Base-by-base conservation (phyloP, 495 filamentous ascomycete genomes). In the Glarea lozoyensis region DNA sequence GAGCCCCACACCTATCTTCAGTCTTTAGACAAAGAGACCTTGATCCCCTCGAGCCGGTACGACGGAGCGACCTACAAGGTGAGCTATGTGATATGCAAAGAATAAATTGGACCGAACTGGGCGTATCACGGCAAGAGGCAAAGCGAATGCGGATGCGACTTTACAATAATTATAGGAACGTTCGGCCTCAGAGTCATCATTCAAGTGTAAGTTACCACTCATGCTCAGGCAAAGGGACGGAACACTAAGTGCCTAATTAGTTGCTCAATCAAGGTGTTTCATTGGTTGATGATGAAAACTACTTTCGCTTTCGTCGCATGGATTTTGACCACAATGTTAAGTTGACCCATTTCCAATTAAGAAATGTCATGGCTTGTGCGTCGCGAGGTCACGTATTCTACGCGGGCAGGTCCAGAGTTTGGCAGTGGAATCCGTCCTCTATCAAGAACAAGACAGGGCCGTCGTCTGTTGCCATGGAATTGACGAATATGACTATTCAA, bases 321-420 rank as follows among this genome's bases (percentile, higher is more conserved):
- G 73, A 83, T 44, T 76, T 83, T 2, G 61, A 66, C 25, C 71
- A 74, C 20, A 71, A 76, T 31, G 73, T 84, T 15, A 71, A 72
- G 20, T 63, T 90, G 18, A 67, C 82, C 25, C 90, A 96, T 60
- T 95, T 94, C 52, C 90, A 97, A 53, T 74, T 96, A 12, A 84
- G 90, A 36, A 90, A 94, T 57, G 62, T 92, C 1, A 69, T 97
- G 45, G 80, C 80, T 2, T 74, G 79, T 37, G 74, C 78, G 13
- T 83, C 82, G 9, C 79, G 81, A 31, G 82, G 83, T 36, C 79
- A 86, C 36, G 64, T 85, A 29, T 88, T 83, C 60, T 95, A 93
- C 58, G 78, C 86, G 19, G 69, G 70, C 19, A 65, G 68, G 43
- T 74, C 69, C 13, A 70, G 70, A 39, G 63, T 93, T 17, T 58